Conservation (phyloP, 2,329 filamentous ascomycete species). For the Fusarium albidum region DNA sequence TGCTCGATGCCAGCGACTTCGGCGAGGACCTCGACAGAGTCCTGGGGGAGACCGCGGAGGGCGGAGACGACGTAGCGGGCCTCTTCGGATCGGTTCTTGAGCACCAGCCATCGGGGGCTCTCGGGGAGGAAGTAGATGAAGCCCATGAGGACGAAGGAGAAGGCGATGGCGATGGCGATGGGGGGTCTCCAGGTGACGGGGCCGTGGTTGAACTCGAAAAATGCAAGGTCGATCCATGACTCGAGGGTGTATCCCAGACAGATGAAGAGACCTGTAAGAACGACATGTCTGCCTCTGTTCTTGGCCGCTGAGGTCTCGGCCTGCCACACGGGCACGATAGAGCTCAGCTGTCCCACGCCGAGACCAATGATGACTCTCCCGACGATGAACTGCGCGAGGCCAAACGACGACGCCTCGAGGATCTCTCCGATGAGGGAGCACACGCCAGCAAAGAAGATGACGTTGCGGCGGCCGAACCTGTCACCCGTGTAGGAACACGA, state of each 20-base stretch:
- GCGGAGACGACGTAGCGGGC: slow-evolving; percentile 46
- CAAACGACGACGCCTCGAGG: slow-evolving; percentile 61
- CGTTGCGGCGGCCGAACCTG: slow-evolving; percentile 63
- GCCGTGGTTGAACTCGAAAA: slow-evolving; percentile 41
- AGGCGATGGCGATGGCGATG: slow-evolving; percentile 46
- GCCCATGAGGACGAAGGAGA: slow-evolving; percentile 44
- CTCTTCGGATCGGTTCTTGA: slow-evolving; percentile 43
- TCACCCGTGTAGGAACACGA: slow-evolving; percentile 59
- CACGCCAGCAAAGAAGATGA: slow-evolving; percentile 61
- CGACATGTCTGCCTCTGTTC: slow-evolving; percentile 55
- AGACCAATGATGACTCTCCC: slow-evolving; percentile 61
- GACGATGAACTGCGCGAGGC: slow-evolving; percentile 45
- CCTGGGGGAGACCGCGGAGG: slow-evolving; percentile 48
- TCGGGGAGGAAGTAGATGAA: slow-evolving; percentile 48
- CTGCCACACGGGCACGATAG: slow-evolving; percentile 63
- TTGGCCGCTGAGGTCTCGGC: slow-evolving; percentile 59
- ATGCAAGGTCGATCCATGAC: slow-evolving; percentile 56
- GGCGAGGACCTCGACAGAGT: slow-evolving; percentile 48
- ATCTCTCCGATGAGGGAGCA: slow-evolving; percentile 62
- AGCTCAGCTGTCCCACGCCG: slow-evolving; percentile 61
- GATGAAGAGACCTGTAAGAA: slow-evolving; percentile 62
- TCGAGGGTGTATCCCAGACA: slow-evolving; percentile 50
- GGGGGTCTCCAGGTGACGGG: slow-evolving; percentile 49
- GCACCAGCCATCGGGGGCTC: slow-evolving; percentile 48
- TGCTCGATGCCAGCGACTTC: slow-evolving; percentile 58